A percentile compares a stretch with the other conserved stretches of the same genome.
Evolutionary conservation across 495 filamentous ascomycete species (phyloP).

Genomic region (Schizothecium vesticola): DNA sequence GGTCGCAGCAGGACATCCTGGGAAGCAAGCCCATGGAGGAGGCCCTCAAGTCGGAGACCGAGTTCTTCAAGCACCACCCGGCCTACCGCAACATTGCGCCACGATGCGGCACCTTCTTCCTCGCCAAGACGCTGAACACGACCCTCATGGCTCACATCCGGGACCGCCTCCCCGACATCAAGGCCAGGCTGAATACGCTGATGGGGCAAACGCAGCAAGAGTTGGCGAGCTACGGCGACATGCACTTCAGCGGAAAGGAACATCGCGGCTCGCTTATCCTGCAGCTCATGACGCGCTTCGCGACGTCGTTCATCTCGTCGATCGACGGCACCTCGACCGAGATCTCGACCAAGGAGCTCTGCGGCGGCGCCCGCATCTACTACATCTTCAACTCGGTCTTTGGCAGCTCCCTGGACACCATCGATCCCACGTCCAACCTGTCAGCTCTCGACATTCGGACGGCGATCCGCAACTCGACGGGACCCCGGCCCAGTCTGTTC

Average conservation of each 20-base stretch:
- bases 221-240: conserved; percentile 95
- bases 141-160: conserved; percentile 96
- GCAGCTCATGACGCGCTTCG: conserved; percentile 97
- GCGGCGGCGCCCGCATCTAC: conserved; percentile 94
- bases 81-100: conserved; percentile 95
- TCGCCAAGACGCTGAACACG: conserved; percentile 91
- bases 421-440: conserved; percentile 91
- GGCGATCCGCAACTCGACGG: conserved; percentile 96
- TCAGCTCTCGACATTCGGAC: conserved; percentile 96
- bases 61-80: conserved; percentile 96
- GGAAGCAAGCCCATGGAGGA: conserved; percentile 86
- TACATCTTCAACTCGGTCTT: conserved; percentile 99
- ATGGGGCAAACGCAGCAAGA: conserved; percentile 99
- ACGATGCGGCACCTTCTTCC: conserved; percentile 88
- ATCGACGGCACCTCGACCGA: conserved; percentile 98
- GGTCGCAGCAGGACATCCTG: conserved; percentile 98
- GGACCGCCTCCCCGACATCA: conserved; percentile 94
- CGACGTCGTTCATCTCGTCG: conserved; percentile 94
- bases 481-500: conserved; percentile 89
- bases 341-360: conserved; percentile 97
- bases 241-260: conserved; percentile 96
- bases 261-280: conserved; percentile 92
- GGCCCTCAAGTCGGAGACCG: conserved; percentile 80
- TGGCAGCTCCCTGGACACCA: conserved; percentile 91
- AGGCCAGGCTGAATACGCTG: conserved; percentile 90